Evolutionary conservation across 129 eudicot genomes (phyloP).

Genomic region (Flaveria trinervia): DNA sequence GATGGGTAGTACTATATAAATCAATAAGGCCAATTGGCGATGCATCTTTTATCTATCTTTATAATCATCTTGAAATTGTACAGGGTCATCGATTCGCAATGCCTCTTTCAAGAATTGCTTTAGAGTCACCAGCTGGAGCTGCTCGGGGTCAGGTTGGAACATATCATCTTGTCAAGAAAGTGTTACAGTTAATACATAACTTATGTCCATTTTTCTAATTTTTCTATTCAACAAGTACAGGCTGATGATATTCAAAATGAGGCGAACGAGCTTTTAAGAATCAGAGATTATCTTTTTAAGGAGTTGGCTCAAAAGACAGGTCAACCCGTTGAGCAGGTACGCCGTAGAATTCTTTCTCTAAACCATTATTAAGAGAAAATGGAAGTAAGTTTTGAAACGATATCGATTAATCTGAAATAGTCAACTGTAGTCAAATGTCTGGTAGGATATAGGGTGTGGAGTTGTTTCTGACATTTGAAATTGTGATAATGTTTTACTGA

Average conservation of each 20-base stretch:
- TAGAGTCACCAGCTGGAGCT: slow-evolving; percentile 80
- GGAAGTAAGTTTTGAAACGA: too few species aligned
- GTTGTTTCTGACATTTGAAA: neutral
- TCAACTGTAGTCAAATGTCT: neutral
- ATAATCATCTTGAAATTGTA: neutral
- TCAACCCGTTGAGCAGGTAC: slow-evolving; percentile 75
- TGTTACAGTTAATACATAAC: neutral
- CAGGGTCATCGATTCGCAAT: slow-evolving; percentile 72
- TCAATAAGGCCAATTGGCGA: neutral
- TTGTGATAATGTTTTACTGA: neutral
- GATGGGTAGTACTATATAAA: neutral
- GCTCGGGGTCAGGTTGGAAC: slow-evolving; percentile 83
- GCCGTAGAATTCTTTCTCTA: neutral
- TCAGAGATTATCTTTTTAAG: slow-evolving; percentile 78
- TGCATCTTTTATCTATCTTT: neutral
- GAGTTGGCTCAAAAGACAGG: slow-evolving; percentile 81
- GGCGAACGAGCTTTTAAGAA: slow-evolving; percentile 73
- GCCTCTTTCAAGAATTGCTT: slow-evolving; percentile 65
- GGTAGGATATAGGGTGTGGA: neutral
- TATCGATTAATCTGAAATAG: neutral
- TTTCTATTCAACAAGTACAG: slow-evolving; percentile 28
- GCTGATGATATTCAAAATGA: slow-evolving; percentile 86
- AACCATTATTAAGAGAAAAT: too few species aligned
- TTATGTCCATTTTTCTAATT: neutral
- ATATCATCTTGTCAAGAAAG: slow-evolving; percentile 11